These are phyloP conservation scores for Persicaria tinctoria DNA, from an alignment of 148 eudicot species.

Conservation along the genomic window DNA sequence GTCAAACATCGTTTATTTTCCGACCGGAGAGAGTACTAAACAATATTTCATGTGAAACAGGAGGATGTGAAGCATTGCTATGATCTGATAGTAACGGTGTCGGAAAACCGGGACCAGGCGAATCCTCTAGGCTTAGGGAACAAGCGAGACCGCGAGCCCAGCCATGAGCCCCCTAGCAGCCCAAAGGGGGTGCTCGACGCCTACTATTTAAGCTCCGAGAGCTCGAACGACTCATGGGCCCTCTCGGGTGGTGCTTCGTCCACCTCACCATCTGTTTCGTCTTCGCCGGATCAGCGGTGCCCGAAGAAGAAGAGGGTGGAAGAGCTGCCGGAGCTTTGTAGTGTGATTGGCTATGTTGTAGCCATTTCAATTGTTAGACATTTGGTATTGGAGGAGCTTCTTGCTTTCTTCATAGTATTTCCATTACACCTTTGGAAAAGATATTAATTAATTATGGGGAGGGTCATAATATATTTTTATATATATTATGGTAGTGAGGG, in stretches of 20 bases:
- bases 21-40: no score
- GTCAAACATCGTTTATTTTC: no score
- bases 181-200: constrained; percentile 48
- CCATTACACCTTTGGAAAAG: neutral
- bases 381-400: neutral
- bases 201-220: constrained; percentile 30
- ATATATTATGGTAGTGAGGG: neutral
- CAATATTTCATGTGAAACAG: neutral
- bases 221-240: constrained; percentile 45
- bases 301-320: constrained; percentile 6
- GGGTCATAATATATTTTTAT: neutral
- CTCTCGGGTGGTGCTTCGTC: neutral
- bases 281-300: neutral
- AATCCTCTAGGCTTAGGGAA: neutral
- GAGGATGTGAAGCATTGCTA: constrained; percentile 8
- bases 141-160: constrained; percentile 17
- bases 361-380: neutral
- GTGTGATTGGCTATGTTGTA: neutral
- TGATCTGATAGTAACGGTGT: neutral
- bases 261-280: neutral
- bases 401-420: constrained; percentile 1
- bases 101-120: neutral
- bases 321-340: neutral
- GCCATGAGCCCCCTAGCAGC: constrained; percentile 24
- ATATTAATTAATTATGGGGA: neutral